Evolutionary conservation across 225 moss, liverwort and hornwort species (phyloP).

Genomic region (Lunularia cruciata): DNA sequence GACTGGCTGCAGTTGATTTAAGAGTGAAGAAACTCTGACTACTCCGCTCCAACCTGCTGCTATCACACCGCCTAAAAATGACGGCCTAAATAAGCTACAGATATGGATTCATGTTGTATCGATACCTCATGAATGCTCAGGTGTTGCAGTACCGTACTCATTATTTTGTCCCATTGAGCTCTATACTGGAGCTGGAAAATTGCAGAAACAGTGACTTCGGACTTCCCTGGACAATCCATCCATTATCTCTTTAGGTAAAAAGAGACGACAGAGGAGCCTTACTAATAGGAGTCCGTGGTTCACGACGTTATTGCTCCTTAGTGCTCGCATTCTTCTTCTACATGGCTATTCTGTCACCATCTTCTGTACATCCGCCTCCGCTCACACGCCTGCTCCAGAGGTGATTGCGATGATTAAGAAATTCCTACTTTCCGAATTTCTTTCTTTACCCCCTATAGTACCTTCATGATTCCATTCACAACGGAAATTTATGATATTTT

Average conservation of each 20-base stretch:
- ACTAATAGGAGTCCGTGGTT: not conserved
- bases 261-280: not conserved
- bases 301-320: conserved; percentile 4
- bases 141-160: conserved; percentile 1
- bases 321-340: conserved; percentile 21
- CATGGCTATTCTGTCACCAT: conserved; percentile 27
- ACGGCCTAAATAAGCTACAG: not conserved
- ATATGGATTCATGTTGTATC: conserved; percentile 16
- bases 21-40: conserved; percentile 8
- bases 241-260: too few relatives aligned
- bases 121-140: conserved; percentile 17
- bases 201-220: not conserved
- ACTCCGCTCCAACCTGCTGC: conserved; percentile 6
- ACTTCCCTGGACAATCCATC: not conserved
- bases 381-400: conserved; percentile 17
- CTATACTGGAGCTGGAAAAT: conserved; percentile 11
- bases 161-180: conserved; percentile 3
- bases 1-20: not conserved
- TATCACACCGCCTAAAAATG: not conserved
- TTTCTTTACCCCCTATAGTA: not conserved
- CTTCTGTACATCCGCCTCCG: conserved; percentile 33
- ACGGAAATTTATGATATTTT: conserved; percentile 1
- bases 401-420: conserved; percentile 33
- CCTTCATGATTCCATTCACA: conserved; percentile 2
- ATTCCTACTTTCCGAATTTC: too few relatives aligned